Conservation (phyloP, 225 moss, liverwort and hornwort genomes). For the Lunularia cruciata region DNA sequence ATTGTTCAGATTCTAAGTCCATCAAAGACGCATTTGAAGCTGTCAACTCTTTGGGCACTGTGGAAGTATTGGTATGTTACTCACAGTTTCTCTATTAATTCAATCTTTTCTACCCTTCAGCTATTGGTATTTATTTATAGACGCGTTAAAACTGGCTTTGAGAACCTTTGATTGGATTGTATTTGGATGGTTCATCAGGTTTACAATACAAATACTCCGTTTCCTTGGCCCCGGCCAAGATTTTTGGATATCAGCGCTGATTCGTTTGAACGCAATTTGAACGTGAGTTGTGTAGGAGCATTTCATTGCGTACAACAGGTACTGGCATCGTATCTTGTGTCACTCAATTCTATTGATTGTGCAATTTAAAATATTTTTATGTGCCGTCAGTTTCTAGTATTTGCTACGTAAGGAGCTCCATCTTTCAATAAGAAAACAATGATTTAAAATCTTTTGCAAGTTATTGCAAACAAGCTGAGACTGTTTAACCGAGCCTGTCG, state of each 20-base stretch:
- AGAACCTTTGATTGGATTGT: neutral
- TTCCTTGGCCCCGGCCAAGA: conserved; percentile 65
- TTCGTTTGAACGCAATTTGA: conserved; percentile 57
- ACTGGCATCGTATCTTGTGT: too few relatives aligned
- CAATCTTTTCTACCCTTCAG: neutral
- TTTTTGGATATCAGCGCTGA: conserved; percentile 65
- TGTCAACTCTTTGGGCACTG: conserved; percentile 68
- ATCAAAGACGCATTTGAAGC: conserved; percentile 79
- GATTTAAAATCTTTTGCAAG: too few relatives aligned
- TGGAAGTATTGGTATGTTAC: conserved; percentile 59
- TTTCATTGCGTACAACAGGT: conserved; percentile 87
- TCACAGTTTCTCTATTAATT: neutral
- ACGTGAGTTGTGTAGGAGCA: conserved; percentile 67
- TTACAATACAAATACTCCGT: conserved; percentile 64
- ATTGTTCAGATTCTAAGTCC: conserved; percentile 68
- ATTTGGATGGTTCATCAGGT: conserved; percentile 35
- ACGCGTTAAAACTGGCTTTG: too few relatives aligned
- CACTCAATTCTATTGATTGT: too few relatives aligned
- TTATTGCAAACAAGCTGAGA: too few relatives aligned
- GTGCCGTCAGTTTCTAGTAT: too few relatives aligned
- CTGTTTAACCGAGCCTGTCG: too few relatives aligned
- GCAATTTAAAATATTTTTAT: too few relatives aligned
- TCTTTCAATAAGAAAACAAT: too few relatives aligned
- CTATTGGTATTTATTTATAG: neutral
- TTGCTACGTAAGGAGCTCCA: too few relatives aligned